These are phyloP conservation scores for Sclerotinia subarctica DNA, from an alignment of 2,329 filamentous ascomycete genomes.

Conservation along the genomic window DNA sequence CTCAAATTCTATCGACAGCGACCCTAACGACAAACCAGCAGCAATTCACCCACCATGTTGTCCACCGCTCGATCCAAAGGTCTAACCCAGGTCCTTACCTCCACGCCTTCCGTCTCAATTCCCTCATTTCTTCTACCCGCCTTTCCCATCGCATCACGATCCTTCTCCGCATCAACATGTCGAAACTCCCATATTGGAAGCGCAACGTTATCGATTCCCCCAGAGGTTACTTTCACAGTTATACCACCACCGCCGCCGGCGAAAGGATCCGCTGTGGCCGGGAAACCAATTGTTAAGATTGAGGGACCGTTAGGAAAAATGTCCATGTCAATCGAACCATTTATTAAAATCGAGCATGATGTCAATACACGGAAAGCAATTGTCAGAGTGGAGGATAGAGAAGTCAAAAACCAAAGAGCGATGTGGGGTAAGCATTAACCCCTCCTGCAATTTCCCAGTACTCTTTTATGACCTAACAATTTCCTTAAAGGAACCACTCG, in stretches of 20 bases:
- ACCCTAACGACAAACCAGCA: not conserved
- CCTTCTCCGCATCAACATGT: slow-evolving; percentile 69
- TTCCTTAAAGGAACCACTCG: slow-evolving; percentile 71
- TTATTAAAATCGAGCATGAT: slow-evolving; percentile 70
- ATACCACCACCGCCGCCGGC: slow-evolving; percentile 50
- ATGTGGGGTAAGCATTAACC: slow-evolving; percentile 76
- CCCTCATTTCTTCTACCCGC: slow-evolving; percentile 72
- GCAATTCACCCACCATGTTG: slow-evolving; percentile 52
- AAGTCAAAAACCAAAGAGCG: slow-evolving; percentile 72
- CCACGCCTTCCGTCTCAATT: slow-evolving; percentile 51
- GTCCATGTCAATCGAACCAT: slow-evolving; percentile 74
- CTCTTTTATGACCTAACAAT: not conserved
- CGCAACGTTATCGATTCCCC: slow-evolving; percentile 75
- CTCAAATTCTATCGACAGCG: slow-evolving; percentile 19
- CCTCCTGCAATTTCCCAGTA: not conserved
- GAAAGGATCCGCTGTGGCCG: slow-evolving; percentile 48
- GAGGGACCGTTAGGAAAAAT: slow-evolving; percentile 78
- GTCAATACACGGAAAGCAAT: slow-evolving; percentile 58
- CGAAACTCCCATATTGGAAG: slow-evolving; percentile 80
- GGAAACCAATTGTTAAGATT: slow-evolving; percentile 62
- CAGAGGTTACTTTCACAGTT: slow-evolving; percentile 74
- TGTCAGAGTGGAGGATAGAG: slow-evolving; percentile 66
- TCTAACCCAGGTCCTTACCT: slow-evolving; percentile 54
- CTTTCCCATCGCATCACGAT: slow-evolving; percentile 53
- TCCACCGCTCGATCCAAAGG: slow-evolving; percentile 59